phyloP scores from a whole-genome alignment of 257 asterid genomes.

The Knoxia roxburghii region DNA sequence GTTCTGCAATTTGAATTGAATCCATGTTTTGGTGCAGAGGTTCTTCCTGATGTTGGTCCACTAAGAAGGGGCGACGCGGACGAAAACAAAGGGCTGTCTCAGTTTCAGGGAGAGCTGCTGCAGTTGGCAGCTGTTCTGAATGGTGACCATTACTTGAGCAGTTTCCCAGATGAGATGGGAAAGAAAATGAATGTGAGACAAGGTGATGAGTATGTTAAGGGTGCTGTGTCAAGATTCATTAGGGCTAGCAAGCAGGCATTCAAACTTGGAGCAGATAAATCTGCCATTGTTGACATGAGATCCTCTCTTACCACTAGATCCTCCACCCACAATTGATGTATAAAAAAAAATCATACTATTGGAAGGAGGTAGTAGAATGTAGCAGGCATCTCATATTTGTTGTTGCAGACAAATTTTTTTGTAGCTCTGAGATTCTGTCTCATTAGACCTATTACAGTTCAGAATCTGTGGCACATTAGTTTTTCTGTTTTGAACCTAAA shows the following conservation, averaged over 20 bases:
- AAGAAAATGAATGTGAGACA: conserved; percentile 68
- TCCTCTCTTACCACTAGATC: conserved; percentile 73
- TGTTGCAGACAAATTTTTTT: neutral
- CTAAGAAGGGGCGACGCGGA: conserved; percentile 39
- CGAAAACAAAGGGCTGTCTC: conserved; percentile 50
- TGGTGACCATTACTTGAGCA: conserved; percentile 65
- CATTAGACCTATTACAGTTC: too few species aligned
- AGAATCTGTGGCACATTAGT: too few species aligned
- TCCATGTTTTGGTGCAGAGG: conserved; percentile 36
- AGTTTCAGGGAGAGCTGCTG: conserved; percentile 67
- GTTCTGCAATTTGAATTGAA: too few species aligned
- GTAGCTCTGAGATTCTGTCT: too few species aligned
- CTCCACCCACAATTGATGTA: conserved; percentile 31
- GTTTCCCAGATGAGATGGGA: conserved; percentile 42
- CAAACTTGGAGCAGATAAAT: conserved; percentile 54
- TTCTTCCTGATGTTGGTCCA: conserved; percentile 51
- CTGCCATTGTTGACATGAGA: conserved; percentile 77
- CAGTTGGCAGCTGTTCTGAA: conserved; percentile 67
- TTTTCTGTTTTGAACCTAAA: too few species aligned
- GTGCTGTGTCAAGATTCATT: conserved; percentile 64
- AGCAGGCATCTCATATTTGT: neutral
- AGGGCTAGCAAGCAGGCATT: conserved; percentile 73
- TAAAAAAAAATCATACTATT: neutral
- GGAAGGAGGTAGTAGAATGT: neutral
- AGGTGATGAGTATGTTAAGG: conserved; percentile 50